A percentile compares a stretch with the other conserved stretches of the same genome.
Conservation (phyloP, 2,329 filamentous ascomycete genomes). For the Stemphylium beticola region DNA sequence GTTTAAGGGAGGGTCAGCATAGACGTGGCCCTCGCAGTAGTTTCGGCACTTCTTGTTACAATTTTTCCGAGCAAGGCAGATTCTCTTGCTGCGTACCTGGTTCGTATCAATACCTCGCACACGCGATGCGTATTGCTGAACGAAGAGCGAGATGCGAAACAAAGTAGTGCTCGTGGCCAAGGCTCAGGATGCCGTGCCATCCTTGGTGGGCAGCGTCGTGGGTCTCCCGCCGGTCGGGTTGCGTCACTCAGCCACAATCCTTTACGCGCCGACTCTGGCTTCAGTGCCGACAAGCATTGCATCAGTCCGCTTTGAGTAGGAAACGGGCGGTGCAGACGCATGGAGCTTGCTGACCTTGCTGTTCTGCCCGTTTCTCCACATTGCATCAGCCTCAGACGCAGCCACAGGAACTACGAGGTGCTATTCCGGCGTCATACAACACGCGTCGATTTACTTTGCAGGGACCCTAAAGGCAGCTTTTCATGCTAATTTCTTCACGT, state of each 20-base stretch:
- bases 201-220: slow-evolving; percentile 10
- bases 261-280: slow-evolving; percentile 23
- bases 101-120: neutral
- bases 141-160: neutral
- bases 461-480: slow-evolving; percentile 5
- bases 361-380: slow-evolving; percentile 18
- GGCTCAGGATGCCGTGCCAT: slow-evolving; percentile 20
- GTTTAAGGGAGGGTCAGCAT: neutral
- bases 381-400: slow-evolving; percentile 31
- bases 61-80: too few relatives aligned
- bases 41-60: too few relatives aligned
- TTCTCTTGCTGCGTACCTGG: neutral
- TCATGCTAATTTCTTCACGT: slow-evolving; percentile 3
- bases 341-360: slow-evolving; percentile 13
- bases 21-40: neutral
- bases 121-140: neutral
- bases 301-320: slow-evolving; percentile 18
- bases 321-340: slow-evolving; percentile 18
- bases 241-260: slow-evolving; percentile 30
- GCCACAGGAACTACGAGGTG: slow-evolving; percentile 28
- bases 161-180: slow-evolving; percentile 14
- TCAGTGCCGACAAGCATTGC: slow-evolving; percentile 24
- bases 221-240: slow-evolving; percentile 25
- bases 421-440: slow-evolving; percentile 36
- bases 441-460: slow-evolving; percentile 30